phyloP scores from a whole-genome alignment of 2,329 filamentous ascomycete genomes.

The Trichoderma citrinoviride region DNA sequence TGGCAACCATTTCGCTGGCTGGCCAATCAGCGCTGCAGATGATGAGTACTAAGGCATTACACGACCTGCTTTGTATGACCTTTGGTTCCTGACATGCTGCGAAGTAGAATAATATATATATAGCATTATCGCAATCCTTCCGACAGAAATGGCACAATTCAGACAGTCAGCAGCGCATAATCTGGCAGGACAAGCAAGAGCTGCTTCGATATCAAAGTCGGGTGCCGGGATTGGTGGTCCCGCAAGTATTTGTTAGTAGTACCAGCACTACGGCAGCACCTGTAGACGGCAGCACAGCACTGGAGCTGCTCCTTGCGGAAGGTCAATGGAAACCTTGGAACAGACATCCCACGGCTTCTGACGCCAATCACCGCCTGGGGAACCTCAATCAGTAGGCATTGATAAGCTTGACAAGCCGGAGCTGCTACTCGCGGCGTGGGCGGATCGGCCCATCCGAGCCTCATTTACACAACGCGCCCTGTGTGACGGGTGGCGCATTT shows the following conservation, averaged over 20 bases:
- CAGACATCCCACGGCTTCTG: too few relatives aligned
- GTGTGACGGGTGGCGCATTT: background rate
- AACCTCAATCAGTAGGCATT: background rate
- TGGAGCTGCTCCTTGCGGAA: background rate
- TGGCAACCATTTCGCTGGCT: background rate
- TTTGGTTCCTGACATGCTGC: too few relatives aligned
- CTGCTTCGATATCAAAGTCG: background rate
- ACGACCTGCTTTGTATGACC: too few relatives aligned
- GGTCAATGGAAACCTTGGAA: background rate
- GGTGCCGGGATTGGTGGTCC: background rate
- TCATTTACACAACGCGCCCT: slow-evolving; percentile 1
- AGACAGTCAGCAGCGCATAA: background rate
- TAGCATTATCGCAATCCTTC: too few relatives aligned
- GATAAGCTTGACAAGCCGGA: too few relatives aligned
- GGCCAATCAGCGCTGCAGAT: background rate
- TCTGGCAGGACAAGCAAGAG: background rate
- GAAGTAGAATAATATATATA: too few relatives aligned
- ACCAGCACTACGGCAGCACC: slow-evolving; percentile 8
- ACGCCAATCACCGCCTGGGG: background rate
- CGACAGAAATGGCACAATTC: background rate
- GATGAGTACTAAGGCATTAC: background rate
- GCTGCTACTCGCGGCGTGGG: background rate
- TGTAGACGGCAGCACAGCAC: slow-evolving; percentile 9
- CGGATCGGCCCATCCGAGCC: slow-evolving; percentile 18
- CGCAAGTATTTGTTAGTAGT: too few relatives aligned